Conservation (phyloP, 306 rosid species). For the Inga leiocalycina region DNA sequence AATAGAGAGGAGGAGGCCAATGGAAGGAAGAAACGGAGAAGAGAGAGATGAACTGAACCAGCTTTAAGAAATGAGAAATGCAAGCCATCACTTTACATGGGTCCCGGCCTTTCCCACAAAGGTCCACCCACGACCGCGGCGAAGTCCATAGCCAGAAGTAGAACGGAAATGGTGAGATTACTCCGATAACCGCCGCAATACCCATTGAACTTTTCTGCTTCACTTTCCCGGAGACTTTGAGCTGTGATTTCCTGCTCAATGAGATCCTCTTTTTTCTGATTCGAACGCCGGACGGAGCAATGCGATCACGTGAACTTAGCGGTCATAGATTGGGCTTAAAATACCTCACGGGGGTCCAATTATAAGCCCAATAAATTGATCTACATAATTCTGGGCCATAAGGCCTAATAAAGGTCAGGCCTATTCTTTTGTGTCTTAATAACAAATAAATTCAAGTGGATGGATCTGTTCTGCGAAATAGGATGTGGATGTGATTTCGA, state of each 20-base stretch:
- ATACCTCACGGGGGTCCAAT: not conserved
- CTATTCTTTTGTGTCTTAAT: no score
- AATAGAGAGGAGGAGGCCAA: constrained; percentile 82
- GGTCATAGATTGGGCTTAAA: not conserved
- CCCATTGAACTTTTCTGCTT: constrained; percentile 41
- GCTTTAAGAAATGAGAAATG: constrained; percentile 64
- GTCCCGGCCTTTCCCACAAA: constrained; percentile 74
- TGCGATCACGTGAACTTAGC: not conserved
- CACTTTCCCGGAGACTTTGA: constrained; percentile 30
- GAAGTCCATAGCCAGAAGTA: constrained; percentile 68
- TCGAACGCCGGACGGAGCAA: not conserved
- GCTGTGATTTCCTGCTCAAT: not conserved
- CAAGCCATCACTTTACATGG: constrained; percentile 77
- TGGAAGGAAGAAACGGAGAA: constrained; percentile 65
- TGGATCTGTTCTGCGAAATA: no score
- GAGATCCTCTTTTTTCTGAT: not conserved
- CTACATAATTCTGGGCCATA: not conserved
- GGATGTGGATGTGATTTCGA: no score
- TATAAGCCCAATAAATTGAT: not conserved
- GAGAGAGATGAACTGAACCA: constrained; percentile 70
- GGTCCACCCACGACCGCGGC: constrained; percentile 77
- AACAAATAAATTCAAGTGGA: no score
- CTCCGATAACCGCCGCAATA: constrained; percentile 52
- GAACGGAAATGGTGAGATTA: constrained; percentile 72
- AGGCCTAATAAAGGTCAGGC: no score